Evolutionary conservation across 495 filamentous ascomycete species (phyloP), one percentile per base, ranked within the genome.

Genomic region (Neurospora sublineolata): DNA sequence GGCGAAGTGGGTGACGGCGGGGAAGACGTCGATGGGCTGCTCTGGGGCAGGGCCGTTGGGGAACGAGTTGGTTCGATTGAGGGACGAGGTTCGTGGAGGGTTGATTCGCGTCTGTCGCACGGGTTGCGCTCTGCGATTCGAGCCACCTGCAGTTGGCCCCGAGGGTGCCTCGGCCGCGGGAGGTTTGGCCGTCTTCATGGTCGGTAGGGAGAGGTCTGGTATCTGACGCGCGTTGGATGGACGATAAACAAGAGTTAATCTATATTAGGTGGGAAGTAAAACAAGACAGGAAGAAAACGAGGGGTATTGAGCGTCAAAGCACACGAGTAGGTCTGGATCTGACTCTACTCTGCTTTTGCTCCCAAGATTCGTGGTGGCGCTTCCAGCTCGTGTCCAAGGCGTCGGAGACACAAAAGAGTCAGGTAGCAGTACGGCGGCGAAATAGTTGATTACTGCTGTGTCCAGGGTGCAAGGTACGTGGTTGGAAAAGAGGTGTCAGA

Each of bases 1-100:
- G 71, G 94, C 91, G 80, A 98, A 99, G 82, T 94, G 92, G 37
- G 92, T 94, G 73, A 97, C 90, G 33, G 94, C 96, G 69, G 95
- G 96, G 76, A 94, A 96, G 83, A 99, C 86, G 74, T 90, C 82
- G 79, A 85, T 86, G 73, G 84, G 83, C 68, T 86, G 80, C 58
- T 84, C 82, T 37, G 79, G 79, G 42, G 76, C 79, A 37, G 82
- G 83, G 68, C 76, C 52, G 74, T 78, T 76, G 72, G 81, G 76
- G 71, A 86, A 79, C 36, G 84, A 79, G 73, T 84, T 81, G 71
- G 76, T 75, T 73, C 83, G 82, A 77, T 79, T 78, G 76, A 82
- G 73, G 44, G 84, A 81, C 58, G 81, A 81, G 60, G 81, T 82
- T 80, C 82, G 84, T 69, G 81, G 83, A 72, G 79, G 86, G 77